Base-by-base conservation (phyloP, 352 stramenopile species). In the Globisporangium yorkense region DNA sequence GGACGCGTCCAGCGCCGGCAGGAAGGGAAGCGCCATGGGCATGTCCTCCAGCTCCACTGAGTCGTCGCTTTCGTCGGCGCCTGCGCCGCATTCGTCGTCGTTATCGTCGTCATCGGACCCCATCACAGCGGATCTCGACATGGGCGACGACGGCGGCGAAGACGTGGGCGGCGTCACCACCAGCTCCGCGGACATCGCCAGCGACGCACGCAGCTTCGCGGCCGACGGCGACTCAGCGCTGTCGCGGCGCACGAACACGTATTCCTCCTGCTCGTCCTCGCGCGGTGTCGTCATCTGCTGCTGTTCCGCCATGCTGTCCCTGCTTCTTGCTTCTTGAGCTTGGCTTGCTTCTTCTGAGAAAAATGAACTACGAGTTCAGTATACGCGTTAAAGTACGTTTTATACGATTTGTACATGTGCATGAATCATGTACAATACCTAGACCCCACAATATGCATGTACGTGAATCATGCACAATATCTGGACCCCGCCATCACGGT, bases 1-100 rank as follows among this genome's bases (percentile, higher is more conserved):
- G n/a, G 84, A 94, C 44, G 82, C 80, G 52, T 92, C 82, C 21
- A 94, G 68, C 56, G 77, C 78, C 7, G 84, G 84, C 16, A 91
- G 66, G 62, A 87, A 89, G 5, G 84, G 84, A 54, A 89, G 72
- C 24, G 63, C 60, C 39, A 80, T 70, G 12, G 71, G 71, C 43
- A 81, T 69, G 44, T 68, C 57, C 16, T 86, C 74, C 10, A 81
- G 60, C 53, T 89, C 78, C 9, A 84, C 67, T 44, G 71, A 74
- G 20, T 57, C 57, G 31, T 68, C 68, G 31, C 63, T 68, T 31
- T 75, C 62, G 21, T 53, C 67, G 40, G 33, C 39, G 2, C 13
- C 48, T 13, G 47, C 60, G 64, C 67, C 24, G 68, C 66, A 40
- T 44, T 59, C 15, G 53, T 62, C 44, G 75, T 77, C 46, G 9